Evolutionary conservation across 495 filamentous ascomycete species (phyloP).

Genomic region (Hyaloscypha hepaticicola): DNA sequence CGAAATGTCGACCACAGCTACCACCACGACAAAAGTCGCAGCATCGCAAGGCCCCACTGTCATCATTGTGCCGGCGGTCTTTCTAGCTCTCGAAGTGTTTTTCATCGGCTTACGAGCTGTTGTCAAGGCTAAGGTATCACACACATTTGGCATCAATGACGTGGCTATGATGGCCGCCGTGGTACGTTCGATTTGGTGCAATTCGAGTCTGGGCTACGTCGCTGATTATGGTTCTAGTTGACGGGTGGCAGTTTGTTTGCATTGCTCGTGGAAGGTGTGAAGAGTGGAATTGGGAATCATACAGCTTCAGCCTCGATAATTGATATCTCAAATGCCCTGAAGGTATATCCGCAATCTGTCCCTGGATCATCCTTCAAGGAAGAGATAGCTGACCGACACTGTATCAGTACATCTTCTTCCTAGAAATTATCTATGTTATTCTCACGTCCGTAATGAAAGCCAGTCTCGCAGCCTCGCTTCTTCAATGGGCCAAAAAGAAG

Average conservation of each 20-base stretch:
- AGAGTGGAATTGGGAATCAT: slow-evolving; percentile 19
- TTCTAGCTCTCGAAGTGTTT: slow-evolving; percentile 1
- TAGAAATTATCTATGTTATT: slow-evolving; percentile 23
- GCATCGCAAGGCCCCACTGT: neutral
- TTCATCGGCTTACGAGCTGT: slow-evolving; percentile 4
- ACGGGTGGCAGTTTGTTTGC: slow-evolving; percentile 4
- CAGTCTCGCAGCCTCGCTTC: slow-evolving; percentile 12
- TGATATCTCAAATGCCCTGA: slow-evolving; percentile 4
- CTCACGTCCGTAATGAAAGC: slow-evolving; percentile 25
- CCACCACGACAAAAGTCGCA: neutral
- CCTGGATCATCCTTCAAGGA: neutral
- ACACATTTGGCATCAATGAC: slow-evolving; percentile 20
- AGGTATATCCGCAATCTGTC: slow-evolving; percentile 4
- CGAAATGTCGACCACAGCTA: neutral
- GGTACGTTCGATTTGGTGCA: neutral
- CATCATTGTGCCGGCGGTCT: neutral
- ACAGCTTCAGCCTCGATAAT: neutral
- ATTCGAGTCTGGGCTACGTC: neutral
- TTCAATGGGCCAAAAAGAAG: slow-evolving; percentile 18
- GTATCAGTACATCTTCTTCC: slow-evolving; percentile 16
- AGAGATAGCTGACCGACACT: neutral
- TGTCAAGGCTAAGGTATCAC: slow-evolving; percentile 1
- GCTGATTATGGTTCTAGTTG: slow-evolving; percentile 1
- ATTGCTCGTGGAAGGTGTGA: slow-evolving; percentile 9
- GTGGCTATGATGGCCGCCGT: slow-evolving; percentile 14